Conservation (phyloP, 306 rosid species). For the Malus fusca region DNA sequence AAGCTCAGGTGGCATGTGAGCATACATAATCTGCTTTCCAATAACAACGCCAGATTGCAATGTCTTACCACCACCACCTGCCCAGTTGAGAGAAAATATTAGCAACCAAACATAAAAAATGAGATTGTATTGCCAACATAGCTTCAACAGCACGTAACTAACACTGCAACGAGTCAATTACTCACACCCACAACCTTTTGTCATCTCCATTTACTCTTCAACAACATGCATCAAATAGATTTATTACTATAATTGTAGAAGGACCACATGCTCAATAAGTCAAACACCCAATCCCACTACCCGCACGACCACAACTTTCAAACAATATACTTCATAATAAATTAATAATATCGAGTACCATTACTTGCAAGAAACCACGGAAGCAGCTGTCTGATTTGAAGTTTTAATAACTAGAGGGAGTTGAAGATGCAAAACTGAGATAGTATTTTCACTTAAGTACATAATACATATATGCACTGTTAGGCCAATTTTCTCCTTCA, state of each 20-base stretch:
- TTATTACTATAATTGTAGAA: neutral
- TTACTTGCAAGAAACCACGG: neutral
- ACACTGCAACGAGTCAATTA: neutral
- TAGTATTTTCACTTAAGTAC: neutral
- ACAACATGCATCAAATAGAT: neutral
- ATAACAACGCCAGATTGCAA: neutral
- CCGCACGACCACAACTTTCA: neutral
- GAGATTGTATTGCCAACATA: neutral
- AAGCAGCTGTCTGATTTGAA: neutral
- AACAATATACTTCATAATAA: neutral
- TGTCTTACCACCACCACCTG: slow-evolving; percentile 31
- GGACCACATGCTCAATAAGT: neutral
- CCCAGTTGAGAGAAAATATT: slow-evolving; percentile 12
- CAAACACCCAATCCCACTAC: neutral
- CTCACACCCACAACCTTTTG: neutral
- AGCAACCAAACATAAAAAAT: slow-evolving; percentile 1
- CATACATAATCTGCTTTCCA: slow-evolving; percentile 52
- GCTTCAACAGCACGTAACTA: neutral
- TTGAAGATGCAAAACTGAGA: neutral
- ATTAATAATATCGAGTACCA: neutral
- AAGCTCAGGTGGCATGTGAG: slow-evolving; percentile 90
- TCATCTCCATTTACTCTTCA: neutral
- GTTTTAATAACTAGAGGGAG: neutral
- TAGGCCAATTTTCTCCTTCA: neutral
- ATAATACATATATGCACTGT: neutral